These are phyloP conservation scores for Phytophthora multivora DNA, from an alignment of 352 stramenopile species.

Conservation along the genomic window DNA sequence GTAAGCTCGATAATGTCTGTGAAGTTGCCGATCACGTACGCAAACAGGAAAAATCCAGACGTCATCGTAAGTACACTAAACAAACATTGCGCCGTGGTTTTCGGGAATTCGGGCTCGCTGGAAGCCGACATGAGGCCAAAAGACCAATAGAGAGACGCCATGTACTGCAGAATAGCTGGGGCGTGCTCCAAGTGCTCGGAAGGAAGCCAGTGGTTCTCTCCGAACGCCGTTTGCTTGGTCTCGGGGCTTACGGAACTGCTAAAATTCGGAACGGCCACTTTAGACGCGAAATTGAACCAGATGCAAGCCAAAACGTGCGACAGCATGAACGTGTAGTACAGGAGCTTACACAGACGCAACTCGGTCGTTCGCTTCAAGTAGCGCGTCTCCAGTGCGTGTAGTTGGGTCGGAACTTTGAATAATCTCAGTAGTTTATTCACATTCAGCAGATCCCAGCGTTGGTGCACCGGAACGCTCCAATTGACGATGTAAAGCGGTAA, in stretches of 20 bases:
- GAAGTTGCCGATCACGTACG: constrained; percentile 83
- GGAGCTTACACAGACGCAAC: constrained; percentile 65
- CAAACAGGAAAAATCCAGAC: constrained; percentile 71
- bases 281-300: constrained; percentile 69
- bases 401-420: constrained; percentile 57
- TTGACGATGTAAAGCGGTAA: constrained; percentile 61
- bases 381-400: constrained; percentile 57
- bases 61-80: constrained; percentile 71
- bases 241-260: not conserved
- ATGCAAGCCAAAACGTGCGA: constrained; percentile 60
- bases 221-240: constrained; percentile 27
- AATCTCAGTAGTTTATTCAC: constrained; percentile 68
- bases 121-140: constrained; percentile 72
- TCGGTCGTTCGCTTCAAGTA: constrained; percentile 68
- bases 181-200: constrained; percentile 32
- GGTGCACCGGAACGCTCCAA: constrained; percentile 28
- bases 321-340: constrained; percentile 77
- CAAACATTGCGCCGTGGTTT: constrained; percentile 46
- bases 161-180: constrained; percentile 47
- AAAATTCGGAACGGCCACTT: constrained; percentile 32
- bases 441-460: constrained; percentile 55
- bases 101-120: constrained; percentile 53
- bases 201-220: constrained; percentile 43
- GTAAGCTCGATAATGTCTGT: constrained; percentile 65
- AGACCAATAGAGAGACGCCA: constrained; percentile 67